Evolutionary conservation across 2,329 filamentous ascomycete species (phyloP).

Genomic region (Aspergillus tubingensis): DNA sequence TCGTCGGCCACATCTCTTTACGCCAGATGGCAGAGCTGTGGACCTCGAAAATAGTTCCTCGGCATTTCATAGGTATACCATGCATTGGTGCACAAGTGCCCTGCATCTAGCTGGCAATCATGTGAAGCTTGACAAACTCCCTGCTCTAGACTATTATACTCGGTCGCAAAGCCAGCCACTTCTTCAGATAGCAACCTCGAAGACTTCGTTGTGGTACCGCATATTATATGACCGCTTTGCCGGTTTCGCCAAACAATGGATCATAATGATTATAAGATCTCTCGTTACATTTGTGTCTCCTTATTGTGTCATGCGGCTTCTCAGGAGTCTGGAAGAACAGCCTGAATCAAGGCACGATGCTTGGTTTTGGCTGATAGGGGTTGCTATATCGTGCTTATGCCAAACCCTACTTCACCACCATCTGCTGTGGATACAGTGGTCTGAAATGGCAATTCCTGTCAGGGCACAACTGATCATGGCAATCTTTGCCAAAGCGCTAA

Average conservation of each 20-base stretch:
- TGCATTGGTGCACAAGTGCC: not conserved
- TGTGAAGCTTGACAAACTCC: not conserved
- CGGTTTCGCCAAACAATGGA: not conserved
- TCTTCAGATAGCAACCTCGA: not conserved
- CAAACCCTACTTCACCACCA: not conserved
- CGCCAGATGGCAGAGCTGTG: not conserved
- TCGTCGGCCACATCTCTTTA: not conserved
- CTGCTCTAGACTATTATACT: not conserved
- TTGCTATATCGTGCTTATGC: not conserved
- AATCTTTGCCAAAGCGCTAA: not conserved
- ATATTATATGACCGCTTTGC: not conserved
- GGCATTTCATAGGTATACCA: not conserved
- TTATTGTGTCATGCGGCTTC: not conserved
- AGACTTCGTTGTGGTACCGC: not conserved
- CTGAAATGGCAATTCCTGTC: not conserved
- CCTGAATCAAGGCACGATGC: not conserved
- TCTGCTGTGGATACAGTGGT: not conserved
- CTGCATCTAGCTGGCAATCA: not conserved
- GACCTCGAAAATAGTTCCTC: not conserved
- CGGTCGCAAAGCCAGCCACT: not conserved
- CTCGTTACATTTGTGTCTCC: not conserved
- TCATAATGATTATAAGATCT: not conserved
- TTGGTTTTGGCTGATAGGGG: not conserved
- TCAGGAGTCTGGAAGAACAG: not conserved
- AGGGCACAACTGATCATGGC: not conserved